Conservation (phyloP, 2,329 filamentous ascomycete species). For the Trichoderma endophyticum region DNA sequence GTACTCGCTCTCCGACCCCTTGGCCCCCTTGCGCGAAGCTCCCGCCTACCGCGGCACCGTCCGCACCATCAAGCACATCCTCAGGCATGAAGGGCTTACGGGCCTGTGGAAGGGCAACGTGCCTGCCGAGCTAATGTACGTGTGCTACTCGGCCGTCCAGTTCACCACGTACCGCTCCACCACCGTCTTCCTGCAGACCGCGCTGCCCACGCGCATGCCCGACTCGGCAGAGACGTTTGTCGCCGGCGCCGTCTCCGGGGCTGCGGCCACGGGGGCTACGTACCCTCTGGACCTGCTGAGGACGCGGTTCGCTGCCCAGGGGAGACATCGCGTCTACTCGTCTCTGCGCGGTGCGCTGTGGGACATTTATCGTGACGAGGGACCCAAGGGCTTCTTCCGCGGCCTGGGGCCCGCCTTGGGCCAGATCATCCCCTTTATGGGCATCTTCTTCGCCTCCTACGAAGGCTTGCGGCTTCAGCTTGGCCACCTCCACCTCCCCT, state of each 20-base stretch:
- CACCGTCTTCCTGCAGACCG: slow-evolving; percentile 62
- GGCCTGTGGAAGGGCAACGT: slow-evolving; percentile 98
- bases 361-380: slow-evolving; percentile 75
- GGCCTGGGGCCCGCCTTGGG: slow-evolving; percentile 76
- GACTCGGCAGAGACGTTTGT: slow-evolving; percentile 74
- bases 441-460: slow-evolving; percentile 88
- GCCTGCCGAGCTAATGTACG: slow-evolving; percentile 89
- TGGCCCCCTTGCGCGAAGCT: slow-evolving; percentile 53
- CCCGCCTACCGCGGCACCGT: slow-evolving; percentile 71
- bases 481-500: slow-evolving; percentile 54
- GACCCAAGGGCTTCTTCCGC: slow-evolving; percentile 77
- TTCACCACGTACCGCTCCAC: slow-evolving; percentile 83
- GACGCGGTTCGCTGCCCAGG: slow-evolving; percentile 95
- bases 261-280: slow-evolving; percentile 74
- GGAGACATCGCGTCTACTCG: slow-evolving; percentile 71
- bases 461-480: slow-evolving; percentile 68
- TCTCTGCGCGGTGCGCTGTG: slow-evolving; percentile 66
- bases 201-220: slow-evolving; percentile 49
- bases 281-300: slow-evolving; percentile 92
- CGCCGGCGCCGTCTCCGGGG: slow-evolving; percentile 78
- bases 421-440: slow-evolving; percentile 96
- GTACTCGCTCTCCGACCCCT: slow-evolving; percentile 75
- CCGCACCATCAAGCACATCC: slow-evolving; percentile 71
- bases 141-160: slow-evolving; percentile 84
- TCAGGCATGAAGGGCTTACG: slow-evolving; percentile 76